Conservation (phyloP, 345 rosid genomes). For the Heritiera littoralis region DNA sequence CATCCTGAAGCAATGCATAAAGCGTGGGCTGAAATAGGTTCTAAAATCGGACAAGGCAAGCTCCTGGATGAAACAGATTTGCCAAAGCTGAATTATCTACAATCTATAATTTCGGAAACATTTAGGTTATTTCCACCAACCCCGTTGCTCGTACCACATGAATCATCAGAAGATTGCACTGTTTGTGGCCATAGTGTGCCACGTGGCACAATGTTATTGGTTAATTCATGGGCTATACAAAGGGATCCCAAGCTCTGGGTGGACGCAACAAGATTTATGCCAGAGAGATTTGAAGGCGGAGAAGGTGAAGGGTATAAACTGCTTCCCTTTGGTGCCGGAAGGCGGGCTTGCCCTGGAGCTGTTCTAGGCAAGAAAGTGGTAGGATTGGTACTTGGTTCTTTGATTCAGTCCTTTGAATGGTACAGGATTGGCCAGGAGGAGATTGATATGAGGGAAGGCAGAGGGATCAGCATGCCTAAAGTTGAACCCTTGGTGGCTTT, state of each 20-base stretch:
- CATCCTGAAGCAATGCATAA: constrained; percentile 27
- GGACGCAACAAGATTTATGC: constrained; percentile 30
- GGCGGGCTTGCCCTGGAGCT: constrained; percentile 36
- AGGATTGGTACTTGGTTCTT: constrained; percentile 29
- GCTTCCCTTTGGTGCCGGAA: constrained; percentile 34
- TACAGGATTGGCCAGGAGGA: constrained; percentile 20
- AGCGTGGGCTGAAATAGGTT: constrained; percentile 27
- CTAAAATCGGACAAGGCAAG: constrained; percentile 22
- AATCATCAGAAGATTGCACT: constrained; percentile 31
- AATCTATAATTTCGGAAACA: constrained; percentile 29
- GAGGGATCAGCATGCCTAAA: constrained; percentile 28
- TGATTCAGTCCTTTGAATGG: constrained; percentile 43
- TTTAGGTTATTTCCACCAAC: constrained; percentile 20
- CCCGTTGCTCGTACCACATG: constrained; percentile 25
- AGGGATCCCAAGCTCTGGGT: constrained; percentile 41
- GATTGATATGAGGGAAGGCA: constrained; percentile 22
- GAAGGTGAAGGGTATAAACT: constrained; percentile 27
- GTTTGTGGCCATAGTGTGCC: constrained; percentile 35
- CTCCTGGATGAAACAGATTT: constrained; percentile 31
- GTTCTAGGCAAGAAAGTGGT: constrained; percentile 28
- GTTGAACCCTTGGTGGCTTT: constrained; percentile 34
- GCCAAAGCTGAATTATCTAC: constrained; percentile 23
- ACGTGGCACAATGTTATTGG: constrained; percentile 39
- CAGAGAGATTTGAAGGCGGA: constrained; percentile 41
- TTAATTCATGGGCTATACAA: constrained; percentile 40